Evolutionary conservation across 1,284 basidiomycete species (phyloP), one percentile per base, ranked within the genome.

Genomic region (Chondrostereum purpureum): DNA sequence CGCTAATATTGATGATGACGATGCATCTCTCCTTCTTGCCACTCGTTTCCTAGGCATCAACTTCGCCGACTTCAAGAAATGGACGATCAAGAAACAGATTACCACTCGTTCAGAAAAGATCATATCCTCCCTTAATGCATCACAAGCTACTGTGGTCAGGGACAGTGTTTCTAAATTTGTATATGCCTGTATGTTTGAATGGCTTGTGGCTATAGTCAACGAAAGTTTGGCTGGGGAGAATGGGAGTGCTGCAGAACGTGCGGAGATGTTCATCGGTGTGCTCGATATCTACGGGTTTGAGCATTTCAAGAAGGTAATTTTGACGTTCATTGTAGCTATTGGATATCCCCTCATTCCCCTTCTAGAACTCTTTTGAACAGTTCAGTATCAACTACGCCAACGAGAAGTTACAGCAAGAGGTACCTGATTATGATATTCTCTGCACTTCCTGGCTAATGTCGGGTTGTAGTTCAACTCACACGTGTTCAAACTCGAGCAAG

Each of bases 351-450:
- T n/a, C n/a, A n/a, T n/a, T n/a, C n/a, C n/a, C 13, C 42, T 37
- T 38, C 18, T 53, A 88, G 86, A 97, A 97, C 67, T 96, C 92
- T 8, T 99, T 98, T 61, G 96, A 99, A 66, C 96, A 99, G 69
- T 99, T 99, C 69, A 97, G 94, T 65, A 99, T 99, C 73, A 99
- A 99, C 64, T 99, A 98, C 64, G 96, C 96, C 38, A 99, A 99
- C 59, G 96, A 99, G 68, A 98, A 99, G 63, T 66, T 96, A 23
- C 93, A 96, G 57, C 93, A 96, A 63, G 91, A 95, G 78, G 90
- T 89, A 54, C 27, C 63, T 52, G 23, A 22, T 14, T 13, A 13
- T 18, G 14, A 13, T 14, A 13, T 14, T 39, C 33, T 11, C 23
- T 22, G 31, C 20, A 31, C 21, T 3, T 21, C 39, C 6, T 42